Percentiles rank a stretch among this genome's conserved stretches.
These are phyloP conservation scores for Neofusicoccum parvum DNA, from an alignment of 2,329 filamentous ascomycete genomes.

Conservation along the genomic window DNA sequence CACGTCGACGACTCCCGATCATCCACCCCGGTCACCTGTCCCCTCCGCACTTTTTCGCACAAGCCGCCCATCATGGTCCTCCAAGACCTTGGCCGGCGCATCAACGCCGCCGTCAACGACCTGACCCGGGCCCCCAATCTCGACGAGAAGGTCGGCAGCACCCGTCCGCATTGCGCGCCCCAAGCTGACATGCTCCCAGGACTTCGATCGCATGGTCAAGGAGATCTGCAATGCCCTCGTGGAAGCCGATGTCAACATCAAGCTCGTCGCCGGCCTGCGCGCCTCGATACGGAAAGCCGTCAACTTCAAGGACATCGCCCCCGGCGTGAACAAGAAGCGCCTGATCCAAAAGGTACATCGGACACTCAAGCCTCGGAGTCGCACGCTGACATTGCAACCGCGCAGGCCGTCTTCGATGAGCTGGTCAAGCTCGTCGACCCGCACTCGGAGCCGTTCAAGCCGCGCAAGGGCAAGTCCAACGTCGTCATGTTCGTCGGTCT, in stretches of 20 bases:
- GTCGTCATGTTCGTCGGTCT: conserved; percentile 99
- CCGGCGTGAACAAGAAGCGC: conserved; percentile 96
- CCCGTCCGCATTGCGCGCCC: conserved; percentile 12
- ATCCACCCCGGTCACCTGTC: neutral
- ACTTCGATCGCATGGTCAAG: conserved; percentile 97
- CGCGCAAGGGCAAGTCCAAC: conserved; percentile 93
- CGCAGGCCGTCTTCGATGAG: conserved; percentile 83
- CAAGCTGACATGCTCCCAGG: conserved; percentile 56
- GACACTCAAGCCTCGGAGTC: neutral
- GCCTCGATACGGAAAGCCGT: conserved; percentile 90
- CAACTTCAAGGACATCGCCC: conserved; percentile 91
- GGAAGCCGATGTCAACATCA: conserved; percentile 96
- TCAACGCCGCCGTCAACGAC: conserved; percentile 94
- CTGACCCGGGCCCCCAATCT: conserved; percentile 89
- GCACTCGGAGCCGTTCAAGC: conserved; percentile 92
- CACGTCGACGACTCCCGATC: conserved; percentile 10
- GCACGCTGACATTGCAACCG: neutral
- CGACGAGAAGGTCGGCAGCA: conserved; percentile 77
- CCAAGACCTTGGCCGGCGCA: conserved; percentile 97
- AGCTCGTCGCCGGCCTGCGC: conserved; percentile 84
- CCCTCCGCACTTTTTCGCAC: neutral
- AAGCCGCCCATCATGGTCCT: conserved; percentile 73
- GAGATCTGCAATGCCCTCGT: conserved; percentile 95
- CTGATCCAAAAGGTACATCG: conserved; percentile 78
- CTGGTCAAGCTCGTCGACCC: conserved; percentile 94